A percentile compares a stretch with the other conserved stretches of the same genome.
These are phyloP conservation scores for Parastagonospora nodorum DNA, from an alignment of 2,329 filamentous ascomycete genomes.

Conservation along the genomic window DNA sequence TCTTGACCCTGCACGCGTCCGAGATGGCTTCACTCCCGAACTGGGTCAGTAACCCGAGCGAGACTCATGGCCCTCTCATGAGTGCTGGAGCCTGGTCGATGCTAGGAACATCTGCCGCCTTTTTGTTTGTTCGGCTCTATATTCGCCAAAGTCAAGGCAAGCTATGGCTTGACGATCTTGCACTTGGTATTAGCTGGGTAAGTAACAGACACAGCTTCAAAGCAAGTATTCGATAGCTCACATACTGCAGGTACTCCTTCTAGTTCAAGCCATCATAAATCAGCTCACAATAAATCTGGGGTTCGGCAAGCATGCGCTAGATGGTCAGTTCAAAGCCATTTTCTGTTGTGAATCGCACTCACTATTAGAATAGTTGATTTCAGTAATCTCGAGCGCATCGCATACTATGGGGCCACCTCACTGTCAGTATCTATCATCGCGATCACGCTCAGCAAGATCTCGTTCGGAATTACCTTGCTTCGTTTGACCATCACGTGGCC, in stretches of 20 bases:
- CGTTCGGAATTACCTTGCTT: slow-evolving; percentile 18
- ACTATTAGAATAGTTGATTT: slow-evolving; percentile 9
- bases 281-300: slow-evolving; percentile 17
- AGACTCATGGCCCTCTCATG: slow-evolving; percentile 15
- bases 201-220: background rate
- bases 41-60: slow-evolving; percentile 14
- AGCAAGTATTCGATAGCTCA: slow-evolving; percentile 1
- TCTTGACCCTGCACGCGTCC: too few relatives aligned
- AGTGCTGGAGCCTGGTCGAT: slow-evolving; percentile 13
- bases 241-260: slow-evolving; percentile 8
- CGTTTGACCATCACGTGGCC: slow-evolving; percentile 13
- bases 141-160: slow-evolving; percentile 17
- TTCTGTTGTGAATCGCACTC: too few relatives aligned
- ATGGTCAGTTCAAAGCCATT: slow-evolving; percentile 1
- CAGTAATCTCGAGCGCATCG: slow-evolving; percentile 8
- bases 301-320: slow-evolving; percentile 14
- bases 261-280: slow-evolving; percentile 16
- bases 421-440: slow-evolving; percentile 14
- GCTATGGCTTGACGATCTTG: slow-evolving; percentile 16
- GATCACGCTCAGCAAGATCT: slow-evolving; percentile 19
- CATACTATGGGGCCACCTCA: slow-evolving; percentile 12
- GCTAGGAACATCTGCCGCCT: slow-evolving; percentile 9
- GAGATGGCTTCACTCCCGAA: background rate
- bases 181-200: slow-evolving; percentile 16
- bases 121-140: slow-evolving; percentile 8